Evolutionary conservation across 495 filamentous ascomycete species (phyloP).

Genomic region (Tricharina praecox): DNA sequence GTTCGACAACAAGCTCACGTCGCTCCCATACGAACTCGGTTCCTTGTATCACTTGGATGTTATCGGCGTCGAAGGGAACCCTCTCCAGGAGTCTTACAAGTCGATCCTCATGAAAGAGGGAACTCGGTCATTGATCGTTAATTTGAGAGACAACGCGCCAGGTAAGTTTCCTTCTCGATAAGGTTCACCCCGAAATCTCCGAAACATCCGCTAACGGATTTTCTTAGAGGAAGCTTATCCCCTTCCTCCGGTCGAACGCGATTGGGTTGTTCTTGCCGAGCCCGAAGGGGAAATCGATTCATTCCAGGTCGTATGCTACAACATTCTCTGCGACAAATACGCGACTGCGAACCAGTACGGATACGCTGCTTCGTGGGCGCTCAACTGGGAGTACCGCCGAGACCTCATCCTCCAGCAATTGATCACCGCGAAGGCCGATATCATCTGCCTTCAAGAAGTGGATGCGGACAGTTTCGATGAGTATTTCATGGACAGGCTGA

Average conservation of each 20-base stretch:
- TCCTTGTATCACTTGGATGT: slow-evolving; percentile 72
- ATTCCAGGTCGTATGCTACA: slow-evolving; percentile 75
- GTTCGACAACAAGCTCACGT: slow-evolving; percentile 75
- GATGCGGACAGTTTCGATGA: slow-evolving; percentile 79
- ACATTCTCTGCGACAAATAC: slow-evolving; percentile 83
- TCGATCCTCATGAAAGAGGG: slow-evolving; percentile 67
- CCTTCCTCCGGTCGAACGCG: slow-evolving; percentile 54
- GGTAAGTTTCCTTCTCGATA: slow-evolving; percentile 40
- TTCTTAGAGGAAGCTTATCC: slow-evolving; percentile 34
- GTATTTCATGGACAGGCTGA: slow-evolving; percentile 67
- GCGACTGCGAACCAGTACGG: slow-evolving; percentile 71
- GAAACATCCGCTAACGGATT: slow-evolving; percentile 18
- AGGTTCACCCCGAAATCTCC: slow-evolving; percentile 3
- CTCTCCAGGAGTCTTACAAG: slow-evolving; percentile 53
- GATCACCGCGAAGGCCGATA: slow-evolving; percentile 65
- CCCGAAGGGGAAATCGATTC: slow-evolving; percentile 22
- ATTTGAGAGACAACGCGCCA: slow-evolving; percentile 64
- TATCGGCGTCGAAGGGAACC: slow-evolving; percentile 84
- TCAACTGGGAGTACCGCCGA: slow-evolving; percentile 73
- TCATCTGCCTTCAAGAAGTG: slow-evolving; percentile 85
- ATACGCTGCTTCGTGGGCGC: slow-evolving; percentile 60
- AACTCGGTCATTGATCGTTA: slow-evolving; percentile 65
- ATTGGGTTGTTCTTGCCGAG: slow-evolving; percentile 53
- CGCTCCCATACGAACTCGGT: slow-evolving; percentile 71
- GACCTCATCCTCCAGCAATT: slow-evolving; percentile 61